These are phyloP conservation scores for Gaeumannomyces sp. DNA, from an alignment of 2,329 filamentous ascomycete genomes.

Conservation along the genomic window DNA sequence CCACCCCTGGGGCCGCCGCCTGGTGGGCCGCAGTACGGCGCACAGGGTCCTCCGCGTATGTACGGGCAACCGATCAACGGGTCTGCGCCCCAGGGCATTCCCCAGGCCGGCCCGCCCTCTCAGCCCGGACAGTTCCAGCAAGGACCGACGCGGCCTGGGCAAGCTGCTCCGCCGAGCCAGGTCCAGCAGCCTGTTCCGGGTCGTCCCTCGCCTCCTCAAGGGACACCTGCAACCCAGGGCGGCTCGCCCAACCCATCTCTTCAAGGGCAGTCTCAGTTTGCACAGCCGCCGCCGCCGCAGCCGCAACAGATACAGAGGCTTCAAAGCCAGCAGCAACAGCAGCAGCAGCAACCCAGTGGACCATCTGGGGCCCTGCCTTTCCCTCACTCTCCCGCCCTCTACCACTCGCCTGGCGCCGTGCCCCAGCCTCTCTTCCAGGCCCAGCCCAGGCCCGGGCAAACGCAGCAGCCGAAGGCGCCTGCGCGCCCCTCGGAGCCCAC, in stretches of 20 bases:
- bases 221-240: background rate
- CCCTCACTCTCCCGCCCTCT: constrained; percentile 5
- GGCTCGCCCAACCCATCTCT: background rate
- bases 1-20: constrained; percentile 17
- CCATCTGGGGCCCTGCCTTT: background rate
- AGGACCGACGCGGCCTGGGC: constrained; percentile 11
- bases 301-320: background rate
- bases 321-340: constrained; percentile 7
- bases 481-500: constrained; percentile 22
- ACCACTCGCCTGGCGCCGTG: constrained; percentile 9
- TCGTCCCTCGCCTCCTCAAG: background rate
- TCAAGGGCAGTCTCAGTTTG: constrained; percentile 2
- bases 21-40: constrained; percentile 19
- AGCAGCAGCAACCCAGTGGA: background rate
- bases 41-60: constrained; percentile 6
- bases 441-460: background rate
- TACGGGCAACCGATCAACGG: constrained; percentile 9
- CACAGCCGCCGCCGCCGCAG: background rate
- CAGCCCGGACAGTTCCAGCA: constrained; percentile 11
- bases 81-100: background rate
- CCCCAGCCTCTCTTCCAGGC: constrained; percentile 8
- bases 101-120: background rate
- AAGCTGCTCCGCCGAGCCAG: constrained; percentile 2
- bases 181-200: background rate
- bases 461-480: constrained; percentile 11